Evolutionary conservation across 805 yeast species (phyloP).

Genomic region (Candida awuae): DNA sequence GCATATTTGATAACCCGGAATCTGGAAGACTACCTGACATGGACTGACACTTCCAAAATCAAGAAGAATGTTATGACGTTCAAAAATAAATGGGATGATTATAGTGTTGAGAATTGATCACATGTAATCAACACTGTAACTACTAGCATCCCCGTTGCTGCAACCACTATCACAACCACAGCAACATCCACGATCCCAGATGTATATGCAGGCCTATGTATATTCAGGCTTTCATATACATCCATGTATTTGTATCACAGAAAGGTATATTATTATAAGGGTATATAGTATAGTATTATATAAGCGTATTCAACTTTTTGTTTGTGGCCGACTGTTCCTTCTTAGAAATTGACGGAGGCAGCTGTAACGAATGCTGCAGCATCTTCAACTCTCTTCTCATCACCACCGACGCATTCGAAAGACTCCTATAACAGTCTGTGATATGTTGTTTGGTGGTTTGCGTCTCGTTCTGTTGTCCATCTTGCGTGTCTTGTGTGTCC

Average conservation of each 20-base stretch:
- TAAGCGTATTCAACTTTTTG: not conserved
- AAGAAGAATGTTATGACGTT: slow-evolving; percentile 81
- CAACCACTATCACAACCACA: no score
- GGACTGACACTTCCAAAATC: slow-evolving; percentile 96
- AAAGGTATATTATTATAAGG: no score
- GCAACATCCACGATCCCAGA: no score
- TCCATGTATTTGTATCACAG: no score
- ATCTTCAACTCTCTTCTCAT: not conserved
- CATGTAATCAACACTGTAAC: no score
- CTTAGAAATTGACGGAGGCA: not conserved
- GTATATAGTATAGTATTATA: not conserved
- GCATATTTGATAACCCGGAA: slow-evolving; percentile 88
- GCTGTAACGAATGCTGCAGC: not conserved
- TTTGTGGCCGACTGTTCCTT: not conserved
- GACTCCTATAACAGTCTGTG: not conserved
- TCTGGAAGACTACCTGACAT: slow-evolving; percentile 93
- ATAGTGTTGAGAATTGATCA: slow-evolving; percentile 25
- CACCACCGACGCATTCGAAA: not conserved
- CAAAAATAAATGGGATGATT: slow-evolving; percentile 65
- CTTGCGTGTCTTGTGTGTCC: not conserved
- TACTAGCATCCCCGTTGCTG: no score
- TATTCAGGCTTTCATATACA: no score
- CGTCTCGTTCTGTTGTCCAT: no score
- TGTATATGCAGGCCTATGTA: no score
- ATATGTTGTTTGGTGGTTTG: not conserved